A percentile compares a stretch with the other conserved stretches of the same genome.
Conservation (phyloP, 2,329 filamentous ascomycete genomes). For the Pleomassaria siparia region DNA sequence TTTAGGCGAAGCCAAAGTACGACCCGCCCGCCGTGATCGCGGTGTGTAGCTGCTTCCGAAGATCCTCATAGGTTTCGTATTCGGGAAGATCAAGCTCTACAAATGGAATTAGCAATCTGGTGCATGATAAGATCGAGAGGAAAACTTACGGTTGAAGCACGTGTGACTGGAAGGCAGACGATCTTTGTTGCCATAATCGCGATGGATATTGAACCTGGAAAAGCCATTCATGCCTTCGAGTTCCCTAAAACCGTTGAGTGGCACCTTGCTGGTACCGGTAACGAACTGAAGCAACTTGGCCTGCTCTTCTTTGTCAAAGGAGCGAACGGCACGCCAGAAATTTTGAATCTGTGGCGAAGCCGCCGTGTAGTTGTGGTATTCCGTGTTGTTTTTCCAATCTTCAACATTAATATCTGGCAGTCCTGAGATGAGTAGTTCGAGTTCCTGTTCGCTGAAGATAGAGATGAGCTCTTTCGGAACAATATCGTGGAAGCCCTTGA, state of each 20-base stretch:
- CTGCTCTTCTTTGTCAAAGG: slow-evolving; percentile 97
- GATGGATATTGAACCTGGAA: slow-evolving; percentile 97
- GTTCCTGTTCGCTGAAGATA: slow-evolving; percentile 98
- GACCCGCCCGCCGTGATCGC: slow-evolving; percentile 98
- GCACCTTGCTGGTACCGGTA: slow-evolving; percentile 96
- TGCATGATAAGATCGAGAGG: background rate
- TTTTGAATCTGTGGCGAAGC: slow-evolving; percentile 97
- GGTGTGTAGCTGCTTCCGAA: slow-evolving; percentile 85
- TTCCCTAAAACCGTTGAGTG: slow-evolving; percentile 97
- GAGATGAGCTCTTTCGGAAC: slow-evolving; percentile 91
- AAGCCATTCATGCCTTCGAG: slow-evolving; percentile 99
- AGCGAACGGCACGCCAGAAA: slow-evolving; percentile 98
- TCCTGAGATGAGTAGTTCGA: slow-evolving; percentile 94
- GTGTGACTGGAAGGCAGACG: slow-evolving; percentile 95
- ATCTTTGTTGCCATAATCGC: slow-evolving; percentile 95
- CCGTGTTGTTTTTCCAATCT: slow-evolving; percentile 98
- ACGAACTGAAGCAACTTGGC: slow-evolving; percentile 98
- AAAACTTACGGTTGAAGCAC: slow-evolving; percentile 93
- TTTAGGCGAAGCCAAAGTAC: slow-evolving; percentile 93
- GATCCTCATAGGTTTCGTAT: slow-evolving; percentile 91
- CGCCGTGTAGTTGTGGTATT: slow-evolving; percentile 96
- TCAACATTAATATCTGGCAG: slow-evolving; percentile 96
- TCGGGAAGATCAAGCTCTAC: slow-evolving; percentile 96
- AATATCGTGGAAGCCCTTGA: slow-evolving; percentile 96
- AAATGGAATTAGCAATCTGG: slow-evolving; percentile 37